Evolutionary conservation across 768 basidiomycete genomes (phyloP).

Genomic region (Tephrocybe sp.): DNA sequence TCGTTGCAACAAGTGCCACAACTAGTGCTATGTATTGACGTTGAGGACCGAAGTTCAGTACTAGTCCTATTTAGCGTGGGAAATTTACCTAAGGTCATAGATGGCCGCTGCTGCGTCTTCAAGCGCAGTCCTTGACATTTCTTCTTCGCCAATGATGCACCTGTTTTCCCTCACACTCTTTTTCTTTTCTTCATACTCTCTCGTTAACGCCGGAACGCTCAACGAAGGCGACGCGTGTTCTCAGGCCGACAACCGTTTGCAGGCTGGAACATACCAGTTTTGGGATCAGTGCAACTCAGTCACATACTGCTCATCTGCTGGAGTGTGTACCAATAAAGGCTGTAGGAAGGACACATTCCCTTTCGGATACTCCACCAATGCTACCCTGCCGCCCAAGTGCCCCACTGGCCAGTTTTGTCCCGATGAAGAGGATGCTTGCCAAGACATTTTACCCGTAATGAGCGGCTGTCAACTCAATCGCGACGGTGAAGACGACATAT

Average conservation of each 20-base stretch:
- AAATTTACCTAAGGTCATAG: background rate
- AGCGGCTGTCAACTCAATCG: conserved; percentile 83
- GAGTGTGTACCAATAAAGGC: conserved; percentile 60
- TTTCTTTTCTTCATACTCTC: conserved; percentile 43
- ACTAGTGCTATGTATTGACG: too few species aligned
- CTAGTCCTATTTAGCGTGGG: background rate
- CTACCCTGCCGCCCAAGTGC: conserved; percentile 61
- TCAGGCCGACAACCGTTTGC: conserved; percentile 61
- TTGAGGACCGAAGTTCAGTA: too few species aligned
- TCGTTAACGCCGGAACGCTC: conserved; percentile 47
- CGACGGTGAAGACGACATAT: conserved; percentile 56
- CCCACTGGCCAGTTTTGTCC: conserved; percentile 71
- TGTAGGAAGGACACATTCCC: conserved; percentile 81
- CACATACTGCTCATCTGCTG: conserved; percentile 59
- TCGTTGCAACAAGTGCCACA: too few species aligned
- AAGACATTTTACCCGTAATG: conserved; percentile 55
- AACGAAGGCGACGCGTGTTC: conserved; percentile 49
- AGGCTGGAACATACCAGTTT: conserved; percentile 78
- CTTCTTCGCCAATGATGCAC: conserved; percentile 11
- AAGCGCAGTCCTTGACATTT: background rate
- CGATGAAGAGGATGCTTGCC: conserved; percentile 77
- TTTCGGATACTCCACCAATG: conserved; percentile 56
- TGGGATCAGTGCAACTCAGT: conserved; percentile 73
- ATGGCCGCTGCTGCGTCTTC: conserved; percentile 5
- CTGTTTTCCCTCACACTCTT: conserved; percentile 50